Conservation (phyloP, 148 eudicot genomes). For the Pouteria glomerata region DNA sequence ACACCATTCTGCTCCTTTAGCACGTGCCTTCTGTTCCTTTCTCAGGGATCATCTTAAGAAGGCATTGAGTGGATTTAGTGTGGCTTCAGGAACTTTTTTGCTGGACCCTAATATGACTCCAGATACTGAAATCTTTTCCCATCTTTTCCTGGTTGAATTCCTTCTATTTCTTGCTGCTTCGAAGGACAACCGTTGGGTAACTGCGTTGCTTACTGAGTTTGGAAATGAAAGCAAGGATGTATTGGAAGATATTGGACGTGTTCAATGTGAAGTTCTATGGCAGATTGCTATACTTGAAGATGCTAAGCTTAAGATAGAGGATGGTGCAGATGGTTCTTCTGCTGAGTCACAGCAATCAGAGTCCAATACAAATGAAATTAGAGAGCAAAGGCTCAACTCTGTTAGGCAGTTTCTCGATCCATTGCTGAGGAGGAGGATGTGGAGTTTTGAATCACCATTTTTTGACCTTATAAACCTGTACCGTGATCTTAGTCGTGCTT, state of each 20-base stretch:
- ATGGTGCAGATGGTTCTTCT: slow-evolving; percentile 34
- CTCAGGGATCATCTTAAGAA: slow-evolving; percentile 70
- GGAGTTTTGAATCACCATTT: slow-evolving; percentile 93
- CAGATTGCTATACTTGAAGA: slow-evolving; percentile 88
- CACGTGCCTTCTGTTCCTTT: slow-evolving; percentile 75
- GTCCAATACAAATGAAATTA: slow-evolving; percentile 39
- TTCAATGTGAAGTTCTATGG: slow-evolving; percentile 92
- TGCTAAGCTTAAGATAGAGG: slow-evolving; percentile 53
- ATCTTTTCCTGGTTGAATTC: slow-evolving; percentile 81
- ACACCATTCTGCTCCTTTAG: slow-evolving; percentile 87
- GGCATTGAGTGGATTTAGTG: slow-evolving; percentile 55
- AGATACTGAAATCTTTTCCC: slow-evolving; percentile 57
- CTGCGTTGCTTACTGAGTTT: slow-evolving; percentile 86
- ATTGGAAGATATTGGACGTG: slow-evolving; percentile 76
- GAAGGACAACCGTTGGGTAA: slow-evolving; percentile 87
- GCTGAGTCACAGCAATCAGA: slow-evolving; percentile 47
- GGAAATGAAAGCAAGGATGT: slow-evolving; percentile 86
- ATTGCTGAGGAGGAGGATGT: slow-evolving; percentile 71
- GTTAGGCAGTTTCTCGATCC: slow-evolving; percentile 95
- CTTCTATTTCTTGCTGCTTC: slow-evolving; percentile 91
- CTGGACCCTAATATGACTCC: slow-evolving; percentile 61
- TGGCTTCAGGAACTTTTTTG: slow-evolving; percentile 65
- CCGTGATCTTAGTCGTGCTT: slow-evolving; percentile 79
- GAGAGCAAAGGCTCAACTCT: slow-evolving; percentile 76
- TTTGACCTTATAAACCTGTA: slow-evolving; percentile 81